Percentiles rank a stretch among this genome's conserved stretches.
These are phyloP conservation scores for Apiospora saccharicola DNA, from an alignment of 2,329 filamentous ascomycete species.

Conservation along the genomic window DNA sequence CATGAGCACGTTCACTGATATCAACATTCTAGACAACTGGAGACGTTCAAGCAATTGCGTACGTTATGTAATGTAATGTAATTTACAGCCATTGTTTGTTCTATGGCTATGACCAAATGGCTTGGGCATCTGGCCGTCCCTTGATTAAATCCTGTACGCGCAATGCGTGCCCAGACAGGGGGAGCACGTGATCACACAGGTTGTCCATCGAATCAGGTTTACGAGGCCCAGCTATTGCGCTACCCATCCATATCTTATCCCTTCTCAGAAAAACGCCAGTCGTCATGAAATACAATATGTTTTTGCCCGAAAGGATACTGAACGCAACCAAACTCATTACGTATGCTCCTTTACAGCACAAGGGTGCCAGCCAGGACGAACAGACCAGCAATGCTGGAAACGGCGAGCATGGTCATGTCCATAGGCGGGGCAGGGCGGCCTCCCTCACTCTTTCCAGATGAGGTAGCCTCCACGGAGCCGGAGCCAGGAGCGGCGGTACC, in stretches of 20 bases:
- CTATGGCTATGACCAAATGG: neutral
- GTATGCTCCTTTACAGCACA: conserved; percentile 45
- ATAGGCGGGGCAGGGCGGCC: conserved; percentile 43
- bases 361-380: conserved; percentile 50
- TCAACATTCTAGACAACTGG: neutral
- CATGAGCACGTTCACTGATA: neutral
- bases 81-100: neutral
- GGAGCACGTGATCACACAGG: neutral
- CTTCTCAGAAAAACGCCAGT: neutral
- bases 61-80: neutral
- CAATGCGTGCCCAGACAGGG: neutral
- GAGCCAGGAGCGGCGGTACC: conserved; percentile 49
- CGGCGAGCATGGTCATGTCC: conserved; percentile 47
- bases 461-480: conserved; percentile 46
- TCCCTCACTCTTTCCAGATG: conserved; percentile 45
- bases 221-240: neutral
- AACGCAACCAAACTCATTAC: neutral
- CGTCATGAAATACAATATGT: conserved; percentile 14
- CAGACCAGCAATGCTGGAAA: conserved; percentile 45
- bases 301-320: neutral
- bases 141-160: conserved; percentile 12
- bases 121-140: neutral
- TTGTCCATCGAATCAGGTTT: conserved; percentile 5
- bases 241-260: neutral
- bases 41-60: neutral